These are phyloP conservation scores for Rusavskia elegans DNA, from an alignment of 495 filamentous ascomycete genomes.

Conservation along the genomic window DNA sequence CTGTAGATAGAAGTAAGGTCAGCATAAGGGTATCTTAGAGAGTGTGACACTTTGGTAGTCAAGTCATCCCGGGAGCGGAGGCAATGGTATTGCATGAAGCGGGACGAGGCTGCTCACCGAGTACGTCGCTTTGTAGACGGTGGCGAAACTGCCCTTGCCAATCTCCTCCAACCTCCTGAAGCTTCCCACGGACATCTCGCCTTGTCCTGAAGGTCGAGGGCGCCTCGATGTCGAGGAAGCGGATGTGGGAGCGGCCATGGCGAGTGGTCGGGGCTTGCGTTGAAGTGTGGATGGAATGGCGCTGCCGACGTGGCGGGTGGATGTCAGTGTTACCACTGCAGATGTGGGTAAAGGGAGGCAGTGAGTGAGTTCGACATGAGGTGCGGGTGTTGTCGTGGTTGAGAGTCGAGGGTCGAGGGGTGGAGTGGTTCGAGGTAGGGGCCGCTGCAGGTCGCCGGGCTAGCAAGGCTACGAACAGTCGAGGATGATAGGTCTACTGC, in stretches of 20 bases:
- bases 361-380: conserved; percentile 31
- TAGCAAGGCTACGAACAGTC: background rate
- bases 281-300: background rate
- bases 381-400: conserved; percentile 8
- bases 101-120: conserved; percentile 40
- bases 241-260: conserved; percentile 25
- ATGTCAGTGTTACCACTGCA: conserved; percentile 23
- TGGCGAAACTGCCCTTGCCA: conserved; percentile 90
- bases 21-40: conserved; percentile 18
- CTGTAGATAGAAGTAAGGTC: conserved; percentile 22
- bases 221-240: conserved; percentile 27
- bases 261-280: conserved; percentile 7
- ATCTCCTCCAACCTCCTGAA: conserved; percentile 73
- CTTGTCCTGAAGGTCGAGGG: conserved; percentile 24
- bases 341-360: conserved; percentile 27
- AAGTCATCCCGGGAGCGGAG: background rate
- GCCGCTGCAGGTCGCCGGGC: background rate
- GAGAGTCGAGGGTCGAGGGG: conserved; percentile 2
- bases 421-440: background rate
- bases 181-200: conserved; percentile 55
- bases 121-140: conserved; percentile 75
- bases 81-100: background rate
- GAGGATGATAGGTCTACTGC: background rate
- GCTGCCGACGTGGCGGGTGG: background rate
- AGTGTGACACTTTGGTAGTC: background rate